These are phyloP conservation scores for Daedaleopsis sinensis DNA, from an alignment of 768 basidiomycete genomes.

Conservation along the genomic window DNA sequence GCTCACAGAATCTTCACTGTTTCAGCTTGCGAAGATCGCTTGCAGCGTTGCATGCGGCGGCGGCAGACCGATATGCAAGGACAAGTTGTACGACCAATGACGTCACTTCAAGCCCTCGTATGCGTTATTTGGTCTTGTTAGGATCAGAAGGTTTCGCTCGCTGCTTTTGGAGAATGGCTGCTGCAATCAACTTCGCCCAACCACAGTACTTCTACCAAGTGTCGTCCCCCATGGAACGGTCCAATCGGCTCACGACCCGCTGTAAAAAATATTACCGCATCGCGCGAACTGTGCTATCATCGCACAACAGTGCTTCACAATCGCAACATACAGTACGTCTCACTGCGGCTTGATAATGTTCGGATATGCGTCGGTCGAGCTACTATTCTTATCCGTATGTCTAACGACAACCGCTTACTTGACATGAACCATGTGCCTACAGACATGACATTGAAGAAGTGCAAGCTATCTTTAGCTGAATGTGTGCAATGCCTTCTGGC, in stretches of 20 bases:
- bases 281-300: no score
- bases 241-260: no score
- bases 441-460: background rate
- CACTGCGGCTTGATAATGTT: background rate
- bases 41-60: conserved; percentile 19
- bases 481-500: background rate
- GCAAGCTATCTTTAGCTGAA: background rate
- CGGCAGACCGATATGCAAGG: conserved; percentile 16
- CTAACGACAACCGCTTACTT: background rate
- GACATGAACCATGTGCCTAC: background rate
- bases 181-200: no score
- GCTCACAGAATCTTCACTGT: background rate
- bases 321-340: background rate
- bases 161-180: background rate
- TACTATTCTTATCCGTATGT: background rate
- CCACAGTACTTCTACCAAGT: no score
- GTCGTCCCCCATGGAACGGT: no score
- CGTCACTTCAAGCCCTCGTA: background rate
- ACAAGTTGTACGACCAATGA: background rate
- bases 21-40: conserved; percentile 20
- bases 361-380: background rate
- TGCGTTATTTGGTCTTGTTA: background rate
- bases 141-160: background rate
- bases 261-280: no score
- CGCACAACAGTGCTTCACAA: background rate